phyloP scores from a whole-genome alignment of 73 alveolate genomes.

The Paramecium pentaurelia region DNA sequence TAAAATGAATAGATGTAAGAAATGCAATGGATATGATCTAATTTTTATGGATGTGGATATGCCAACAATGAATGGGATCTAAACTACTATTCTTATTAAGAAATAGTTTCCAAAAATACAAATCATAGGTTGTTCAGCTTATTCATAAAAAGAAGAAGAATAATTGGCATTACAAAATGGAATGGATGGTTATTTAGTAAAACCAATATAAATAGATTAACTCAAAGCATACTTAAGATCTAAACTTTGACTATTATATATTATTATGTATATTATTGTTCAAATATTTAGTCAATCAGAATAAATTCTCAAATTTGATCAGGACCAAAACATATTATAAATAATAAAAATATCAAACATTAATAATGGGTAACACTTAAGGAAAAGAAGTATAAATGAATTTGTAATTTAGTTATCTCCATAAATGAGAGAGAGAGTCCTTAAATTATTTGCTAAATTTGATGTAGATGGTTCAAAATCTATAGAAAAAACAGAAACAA shows the following conservation, averaged over 20 bases:
- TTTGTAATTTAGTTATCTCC: constrained; percentile 46
- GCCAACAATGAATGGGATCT: constrained; percentile 20
- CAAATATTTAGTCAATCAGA: background rate
- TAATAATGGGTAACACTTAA: background rate
- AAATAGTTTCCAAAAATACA: background rate
- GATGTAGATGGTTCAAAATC: constrained; percentile 58
- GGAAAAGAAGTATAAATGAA: background rate
- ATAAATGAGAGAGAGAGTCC: constrained; percentile 34
- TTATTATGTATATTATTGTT: background rate
- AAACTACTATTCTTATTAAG: background rate
- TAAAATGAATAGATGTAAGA: background rate
- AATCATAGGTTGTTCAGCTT: background rate
- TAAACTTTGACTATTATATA: background rate
- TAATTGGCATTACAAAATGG: background rate
- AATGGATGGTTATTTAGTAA: constrained; percentile 39
- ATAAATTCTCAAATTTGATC: background rate
- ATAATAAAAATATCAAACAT: background rate
- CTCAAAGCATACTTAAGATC: background rate
- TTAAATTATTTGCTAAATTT: constrained; percentile 27
- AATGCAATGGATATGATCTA: background rate
- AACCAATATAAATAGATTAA: background rate
- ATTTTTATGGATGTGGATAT: constrained; percentile 32
- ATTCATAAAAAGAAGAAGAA: background rate
- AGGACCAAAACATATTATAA: background rate
- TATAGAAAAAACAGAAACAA: constrained; percentile 53